These are phyloP conservation scores for Volvariella surrecta DNA, from an alignment of 1,284 basidiomycete species.

Conservation along the genomic window DNA sequence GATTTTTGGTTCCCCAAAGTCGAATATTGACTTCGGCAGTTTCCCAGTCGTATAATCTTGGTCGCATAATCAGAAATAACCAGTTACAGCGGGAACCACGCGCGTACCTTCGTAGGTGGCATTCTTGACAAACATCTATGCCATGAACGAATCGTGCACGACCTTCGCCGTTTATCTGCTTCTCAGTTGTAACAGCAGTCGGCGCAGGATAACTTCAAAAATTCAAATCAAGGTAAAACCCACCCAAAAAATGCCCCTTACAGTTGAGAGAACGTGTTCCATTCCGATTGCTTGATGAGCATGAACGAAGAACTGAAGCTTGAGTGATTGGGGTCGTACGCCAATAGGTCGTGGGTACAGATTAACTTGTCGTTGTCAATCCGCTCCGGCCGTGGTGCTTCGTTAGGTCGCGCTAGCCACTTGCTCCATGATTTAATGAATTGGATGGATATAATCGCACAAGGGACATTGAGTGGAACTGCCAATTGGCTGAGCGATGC, in stretches of 20 bases:
- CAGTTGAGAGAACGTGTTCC: conserved; percentile 50
- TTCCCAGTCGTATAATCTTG: conserved; percentile 42
- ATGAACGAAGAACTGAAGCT: conserved; percentile 48
- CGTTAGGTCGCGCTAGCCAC: conserved; percentile 56
- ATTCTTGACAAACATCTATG: conserved; percentile 49
- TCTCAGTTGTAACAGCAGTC: conserved; percentile 47
- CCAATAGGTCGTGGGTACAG: conserved; percentile 59
- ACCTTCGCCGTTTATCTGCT: conserved; percentile 23
- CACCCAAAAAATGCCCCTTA: conserved; percentile 24
- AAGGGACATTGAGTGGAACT: conserved; percentile 37
- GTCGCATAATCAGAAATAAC: conserved; percentile 12
- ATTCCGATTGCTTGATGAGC: conserved; percentile 50
- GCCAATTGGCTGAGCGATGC: conserved; percentile 35
- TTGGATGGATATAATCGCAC: conserved; percentile 47
- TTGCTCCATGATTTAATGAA: conserved; percentile 61
- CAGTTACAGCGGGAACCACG: neutral
- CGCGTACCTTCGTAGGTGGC: conserved; percentile 50
- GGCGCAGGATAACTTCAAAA: conserved; percentile 47
- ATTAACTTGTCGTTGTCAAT: conserved; percentile 56
- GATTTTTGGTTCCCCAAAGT: conserved; percentile 19
- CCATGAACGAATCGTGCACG: conserved; percentile 34
- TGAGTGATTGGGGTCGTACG: conserved; percentile 54
- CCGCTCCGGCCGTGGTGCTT: conserved; percentile 43
- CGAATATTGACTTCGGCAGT: conserved; percentile 44
- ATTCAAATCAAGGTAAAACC: conserved; percentile 8